Evolutionary conservation across 2,329 filamentous ascomycete species (phyloP).

Genomic region (Penicillium occitanis): DNA sequence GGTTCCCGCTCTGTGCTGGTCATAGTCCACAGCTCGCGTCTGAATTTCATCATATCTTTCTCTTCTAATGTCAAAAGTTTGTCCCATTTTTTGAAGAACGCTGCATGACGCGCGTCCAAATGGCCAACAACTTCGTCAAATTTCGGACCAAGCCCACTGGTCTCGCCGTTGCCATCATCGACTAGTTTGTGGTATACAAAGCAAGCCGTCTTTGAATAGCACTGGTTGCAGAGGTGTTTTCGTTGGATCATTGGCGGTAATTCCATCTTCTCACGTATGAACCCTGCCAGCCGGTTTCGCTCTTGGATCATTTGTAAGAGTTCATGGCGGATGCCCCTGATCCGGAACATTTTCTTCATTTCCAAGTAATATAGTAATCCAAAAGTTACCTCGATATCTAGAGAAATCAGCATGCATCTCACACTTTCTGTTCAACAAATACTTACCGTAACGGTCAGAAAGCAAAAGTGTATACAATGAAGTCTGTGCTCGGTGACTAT

Average conservation of each 20-base stretch:
- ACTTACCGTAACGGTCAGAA: constrained; percentile 78
- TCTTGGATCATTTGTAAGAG: constrained; percentile 96
- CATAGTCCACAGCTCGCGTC: constrained; percentile 95
- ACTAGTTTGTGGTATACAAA: constrained; percentile 91
- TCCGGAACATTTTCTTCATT: constrained; percentile 77
- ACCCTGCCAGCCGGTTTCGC: constrained; percentile 83
- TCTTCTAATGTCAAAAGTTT: constrained; percentile 90
- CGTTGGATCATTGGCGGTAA: constrained; percentile 84
- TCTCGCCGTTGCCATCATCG: constrained; percentile 77
- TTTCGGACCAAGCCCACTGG: constrained; percentile 74
- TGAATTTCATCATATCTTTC: constrained; percentile 79
- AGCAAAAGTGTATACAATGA: constrained; percentile 89
- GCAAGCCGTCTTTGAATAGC: constrained; percentile 87
- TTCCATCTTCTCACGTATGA: constrained; percentile 76
- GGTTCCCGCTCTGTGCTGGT: constrained; percentile 83
- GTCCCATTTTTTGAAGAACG: constrained; percentile 96
- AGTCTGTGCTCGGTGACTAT: constrained; percentile 87
- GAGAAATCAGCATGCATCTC: constrained; percentile 10
- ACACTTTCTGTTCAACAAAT: constrained; percentile 22
- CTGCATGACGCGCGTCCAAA: constrained; percentile 69
- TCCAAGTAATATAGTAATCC: constrained; percentile 96
- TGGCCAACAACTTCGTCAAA: constrained; percentile 80
- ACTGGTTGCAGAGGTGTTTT: constrained; percentile 76
- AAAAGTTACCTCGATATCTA: constrained; percentile 82
- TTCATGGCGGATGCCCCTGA: constrained; percentile 82